Conservation (phyloP, 2,329 filamentous ascomycete species). For the Fonsecaea nubica region DNA sequence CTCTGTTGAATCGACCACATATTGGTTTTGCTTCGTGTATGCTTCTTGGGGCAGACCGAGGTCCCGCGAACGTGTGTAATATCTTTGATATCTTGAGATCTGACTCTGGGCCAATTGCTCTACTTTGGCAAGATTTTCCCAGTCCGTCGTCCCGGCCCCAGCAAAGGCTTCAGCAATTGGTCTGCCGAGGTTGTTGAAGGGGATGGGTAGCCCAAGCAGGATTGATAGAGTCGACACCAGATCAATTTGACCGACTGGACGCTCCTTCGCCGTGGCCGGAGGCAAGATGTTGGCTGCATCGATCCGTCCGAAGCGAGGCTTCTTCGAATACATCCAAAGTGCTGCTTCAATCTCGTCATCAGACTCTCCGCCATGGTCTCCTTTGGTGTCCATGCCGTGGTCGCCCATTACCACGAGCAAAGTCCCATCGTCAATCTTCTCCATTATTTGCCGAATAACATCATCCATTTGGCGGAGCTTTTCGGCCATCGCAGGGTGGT, state of each 20-base stretch:
- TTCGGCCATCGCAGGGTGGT: conserved; percentile 87
- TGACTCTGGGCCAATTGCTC: conserved; percentile 80
- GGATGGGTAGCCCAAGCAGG: conserved; percentile 87
- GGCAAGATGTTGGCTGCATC: conserved; percentile 64
- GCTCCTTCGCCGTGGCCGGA: conserved; percentile 75
- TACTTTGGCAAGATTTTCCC: conserved; percentile 77
- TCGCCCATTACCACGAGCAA: conserved; percentile 97
- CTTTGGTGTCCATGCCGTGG: conserved; percentile 97
- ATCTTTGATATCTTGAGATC: conserved; percentile 84
- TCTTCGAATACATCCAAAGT: conserved; percentile 98
- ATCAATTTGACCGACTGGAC: conserved; percentile 85
- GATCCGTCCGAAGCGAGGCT: conserved; percentile 79
- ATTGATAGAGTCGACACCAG: conserved; percentile 90
- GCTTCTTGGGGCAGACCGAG: conserved; percentile 30
- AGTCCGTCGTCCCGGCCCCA: conserved; percentile 57
- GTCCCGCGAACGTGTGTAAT: conserved; percentile 66
- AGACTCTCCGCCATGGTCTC: conserved; percentile 97
- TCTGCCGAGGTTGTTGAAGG: conserved; percentile 91
- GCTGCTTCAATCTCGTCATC: conserved; percentile 95
- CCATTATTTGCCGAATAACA: conserved; percentile 75
- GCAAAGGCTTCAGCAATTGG: conserved; percentile 95
- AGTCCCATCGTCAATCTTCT: conserved; percentile 79
- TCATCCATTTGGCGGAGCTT: conserved; percentile 92
- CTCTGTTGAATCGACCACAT: conserved; percentile 39
- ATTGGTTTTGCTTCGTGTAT: conserved; percentile 20